Evolutionary conservation across 176 grass and related monocot species (phyloP), one percentile per base, ranked within the genome.

Genomic region (Triticum turgidum): DNA sequence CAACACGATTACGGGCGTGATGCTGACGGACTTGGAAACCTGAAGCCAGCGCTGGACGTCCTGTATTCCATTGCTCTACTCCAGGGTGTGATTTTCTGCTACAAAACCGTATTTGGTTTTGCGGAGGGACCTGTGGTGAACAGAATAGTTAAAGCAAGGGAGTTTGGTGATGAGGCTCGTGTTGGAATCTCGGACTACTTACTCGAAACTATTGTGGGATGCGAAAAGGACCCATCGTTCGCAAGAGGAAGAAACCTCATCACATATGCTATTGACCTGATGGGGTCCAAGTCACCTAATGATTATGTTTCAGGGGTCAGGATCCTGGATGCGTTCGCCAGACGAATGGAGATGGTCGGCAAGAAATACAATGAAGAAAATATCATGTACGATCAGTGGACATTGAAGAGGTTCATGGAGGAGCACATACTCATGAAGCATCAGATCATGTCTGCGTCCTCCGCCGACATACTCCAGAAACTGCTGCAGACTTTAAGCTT

Each of bases 131-230:
- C 17, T 20, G 52, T 68, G 7, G 65, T 3, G 1, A 68, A 35
- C 3, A 0, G 0, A 17, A 0, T 68, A 15, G 1, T 15, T 1
- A 0, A 30, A 15, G 3, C 2, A 7, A 3, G 0, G 0, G 0
- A 0, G 1, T 68, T 33, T 12, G 13, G 30, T 2, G 2, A 35
- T 13, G 12, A 7, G 12, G 14, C 0, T 1, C 25, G 2, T 30
- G 5, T 9, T 13, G 10, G 27, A 5, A 59, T 79, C 22, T 63
- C 10, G 0, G 20, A 64, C 5, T 79, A 79, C 6, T 0, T 64
- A 1, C 12, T 33, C 0, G 4, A 81, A 45, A 81, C 79, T 0
- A 21, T 0, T 1, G 1, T 0, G 0, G 61, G 22, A 5, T 80
- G 78, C 2, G n/a, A 10, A n/a, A 80, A 65, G 13, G 61, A 65